These are phyloP conservation scores for Conticribra guillardii DNA, from an alignment of 108 stramenopile species.

Conservation along the genomic window DNA sequence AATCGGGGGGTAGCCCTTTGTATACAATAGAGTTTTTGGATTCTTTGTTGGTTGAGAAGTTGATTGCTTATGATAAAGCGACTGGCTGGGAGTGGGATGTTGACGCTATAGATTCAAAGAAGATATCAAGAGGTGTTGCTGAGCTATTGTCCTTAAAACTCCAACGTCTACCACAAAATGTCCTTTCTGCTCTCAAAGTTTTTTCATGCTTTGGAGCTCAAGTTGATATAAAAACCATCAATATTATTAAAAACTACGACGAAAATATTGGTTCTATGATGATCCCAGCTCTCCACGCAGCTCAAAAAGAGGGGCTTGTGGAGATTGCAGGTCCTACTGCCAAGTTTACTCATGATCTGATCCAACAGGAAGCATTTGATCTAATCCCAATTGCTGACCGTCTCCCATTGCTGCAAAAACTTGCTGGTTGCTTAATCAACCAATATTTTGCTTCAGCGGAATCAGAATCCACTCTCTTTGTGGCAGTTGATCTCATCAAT, in stretches of 20 bases:
- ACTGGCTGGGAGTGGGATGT: not conserved
- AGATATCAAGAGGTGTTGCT: not conserved
- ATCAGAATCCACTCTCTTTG: slow-evolving; percentile 3
- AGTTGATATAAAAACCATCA: too few species aligned
- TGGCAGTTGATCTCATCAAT: slow-evolving; percentile 14
- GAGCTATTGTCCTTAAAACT: slow-evolving; percentile 2
- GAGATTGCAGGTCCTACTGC: too few species aligned
- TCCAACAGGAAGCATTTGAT: too few species aligned
- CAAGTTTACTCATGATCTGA: too few species aligned
- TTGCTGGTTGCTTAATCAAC: slow-evolving; percentile 5
- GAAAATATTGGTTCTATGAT: too few species aligned
- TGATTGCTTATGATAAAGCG: not conserved
- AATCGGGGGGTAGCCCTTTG: not conserved
- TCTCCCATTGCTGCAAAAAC: not conserved
- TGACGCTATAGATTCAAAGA: not conserved
- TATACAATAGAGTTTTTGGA: not conserved
- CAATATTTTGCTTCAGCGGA: not conserved
- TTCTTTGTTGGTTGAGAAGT: not conserved
- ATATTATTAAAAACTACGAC: too few species aligned
- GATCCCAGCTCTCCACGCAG: too few species aligned
- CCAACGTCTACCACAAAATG: not conserved
- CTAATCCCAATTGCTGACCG: not conserved
- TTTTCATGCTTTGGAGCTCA: not conserved
- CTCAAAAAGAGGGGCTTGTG: too few species aligned
- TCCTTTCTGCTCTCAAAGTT: not conserved